Conservation (phyloP, 1,139 yeast genomes). For the Debaryomyces sp. region DNA sequence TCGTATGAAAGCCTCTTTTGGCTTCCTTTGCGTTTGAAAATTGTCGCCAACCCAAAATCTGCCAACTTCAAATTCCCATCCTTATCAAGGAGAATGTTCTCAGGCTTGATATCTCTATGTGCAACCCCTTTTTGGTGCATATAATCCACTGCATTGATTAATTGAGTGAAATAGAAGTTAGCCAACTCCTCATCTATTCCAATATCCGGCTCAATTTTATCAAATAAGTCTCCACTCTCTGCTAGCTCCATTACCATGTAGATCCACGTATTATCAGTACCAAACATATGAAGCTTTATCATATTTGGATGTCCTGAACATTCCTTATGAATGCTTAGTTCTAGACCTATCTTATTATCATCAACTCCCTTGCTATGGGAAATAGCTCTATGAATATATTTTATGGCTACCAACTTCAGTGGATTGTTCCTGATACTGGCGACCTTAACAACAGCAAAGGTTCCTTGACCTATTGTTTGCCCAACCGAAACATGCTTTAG, state of each 20-base stretch:
- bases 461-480: conserved; percentile 33
- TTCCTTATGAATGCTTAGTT: conserved; percentile 54
- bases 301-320: conserved; percentile 63
- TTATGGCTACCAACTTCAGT: conserved; percentile 50
- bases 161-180: conserved; percentile 66
- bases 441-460: conserved; percentile 22
- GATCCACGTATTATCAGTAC: conserved; percentile 53
- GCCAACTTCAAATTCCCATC: conserved; percentile 85
- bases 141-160: conserved; percentile 72
- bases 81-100: conserved; percentile 82
- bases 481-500: conserved; percentile 25
- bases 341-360: conserved; percentile 51
- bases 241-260: conserved; percentile 71
- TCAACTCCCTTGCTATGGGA: conserved; percentile 47
- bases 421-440: conserved; percentile 22
- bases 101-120: conserved; percentile 84
- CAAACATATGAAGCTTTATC: conserved; percentile 53
- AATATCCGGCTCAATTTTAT: conserved; percentile 72
- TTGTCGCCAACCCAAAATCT: conserved; percentile 88
- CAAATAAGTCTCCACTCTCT: conserved; percentile 70
- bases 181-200: conserved; percentile 69
- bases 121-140: conserved; percentile 82
- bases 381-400: conserved; percentile 54
- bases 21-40: conserved; percentile 70
- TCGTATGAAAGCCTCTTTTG: conserved; percentile 34